Evolutionary conservation across 2,329 filamentous ascomycete species (phyloP), one percentile per base, ranked within the genome.

Genomic region (Neurospora crassa): DNA sequence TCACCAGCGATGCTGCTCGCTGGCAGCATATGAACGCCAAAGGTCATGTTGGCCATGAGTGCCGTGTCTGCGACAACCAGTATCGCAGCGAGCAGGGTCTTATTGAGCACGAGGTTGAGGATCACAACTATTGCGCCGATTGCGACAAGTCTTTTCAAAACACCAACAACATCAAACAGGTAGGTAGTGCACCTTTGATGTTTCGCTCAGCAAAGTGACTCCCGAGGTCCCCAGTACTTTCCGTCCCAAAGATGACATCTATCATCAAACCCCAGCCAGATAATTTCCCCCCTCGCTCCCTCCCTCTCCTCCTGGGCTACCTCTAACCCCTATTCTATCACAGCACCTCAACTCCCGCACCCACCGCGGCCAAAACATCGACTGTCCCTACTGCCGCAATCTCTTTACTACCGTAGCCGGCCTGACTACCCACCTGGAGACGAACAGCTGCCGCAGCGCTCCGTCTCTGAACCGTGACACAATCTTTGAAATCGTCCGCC

Each of bases 361-460:
- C 67, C 88, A 90, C 75, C 79, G 79, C 0, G 83, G 84, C 70
- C 71, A 59, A 0, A 77, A 77, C 1, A 76, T 88, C 8, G 1
- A 67, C 0, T 91, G 88, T 68, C 88, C 85, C 0, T 90, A 87
- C 75, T 91, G 88, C 78, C 77, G 80, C 45, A 71, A 68, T 3
- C 37, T 11, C 2, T 86, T 82, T 72, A 79, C 82, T 10, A 83
- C 84, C 0, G 86, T 87, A 2, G 87, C 84, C 1, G 88, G 87
- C 3, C 74, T 89, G 3, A 76, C 80, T 0, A 81, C 88, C 75
- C 86, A 91, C 73, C 78, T 90, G 1, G 88, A 91, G 74, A 79
- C 76, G 0, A 84, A 84, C n/a, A 78, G 81, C 1, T 91, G 88
- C 70, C 82, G 82, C 0, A 78, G 77, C 0, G 84, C 85, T 0